Conservation (phyloP, 2,329 filamentous ascomycete species). For the Penicillium sp. region DNA sequence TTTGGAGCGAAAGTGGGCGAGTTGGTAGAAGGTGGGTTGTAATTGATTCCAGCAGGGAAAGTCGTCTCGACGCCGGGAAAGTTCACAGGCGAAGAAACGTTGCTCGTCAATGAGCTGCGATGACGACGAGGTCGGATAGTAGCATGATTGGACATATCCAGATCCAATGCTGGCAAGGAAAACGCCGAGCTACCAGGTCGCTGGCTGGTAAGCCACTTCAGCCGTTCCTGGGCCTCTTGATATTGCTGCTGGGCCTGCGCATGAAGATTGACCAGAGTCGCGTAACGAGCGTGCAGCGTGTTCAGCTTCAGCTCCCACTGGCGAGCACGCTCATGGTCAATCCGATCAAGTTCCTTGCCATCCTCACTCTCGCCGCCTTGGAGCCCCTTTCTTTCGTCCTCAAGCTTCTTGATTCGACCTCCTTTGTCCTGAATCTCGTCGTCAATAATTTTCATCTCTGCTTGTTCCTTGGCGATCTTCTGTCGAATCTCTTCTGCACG, state of each 20-base stretch:
- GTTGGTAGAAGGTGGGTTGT: constrained; percentile 49
- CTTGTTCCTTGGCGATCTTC: constrained; percentile 47
- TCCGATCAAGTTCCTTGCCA: constrained; percentile 50
- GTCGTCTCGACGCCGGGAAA: constrained; percentile 41
- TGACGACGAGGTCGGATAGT: constrained; percentile 47
- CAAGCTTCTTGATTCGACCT: constrained; percentile 59
- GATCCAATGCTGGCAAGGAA: constrained; percentile 41
- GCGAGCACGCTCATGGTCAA: constrained; percentile 48
- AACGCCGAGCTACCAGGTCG: constrained; percentile 40
- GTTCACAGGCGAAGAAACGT: constrained; percentile 47
- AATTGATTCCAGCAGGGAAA: constrained; percentile 43
- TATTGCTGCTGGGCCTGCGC: constrained; percentile 45
- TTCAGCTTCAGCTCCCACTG: constrained; percentile 48
- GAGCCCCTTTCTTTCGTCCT: constrained; percentile 55
- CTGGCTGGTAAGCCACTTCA: constrained; percentile 44
- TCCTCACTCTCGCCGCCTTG: constrained; percentile 51
- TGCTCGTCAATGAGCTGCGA: constrained; percentile 47
- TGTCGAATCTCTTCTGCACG: constrained; percentile 42
- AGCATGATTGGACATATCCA: constrained; percentile 40
- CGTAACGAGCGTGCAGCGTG: constrained; percentile 44
- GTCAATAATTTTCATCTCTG: constrained; percentile 56
- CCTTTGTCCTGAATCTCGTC: constrained; percentile 62
- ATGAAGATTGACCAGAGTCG: constrained; percentile 41
- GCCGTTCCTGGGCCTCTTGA: constrained; percentile 46
- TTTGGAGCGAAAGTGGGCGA: constrained; percentile 53